phyloP scores from a whole-genome alignment of 345 rosid genomes.

The Camelina laxa region DNA sequence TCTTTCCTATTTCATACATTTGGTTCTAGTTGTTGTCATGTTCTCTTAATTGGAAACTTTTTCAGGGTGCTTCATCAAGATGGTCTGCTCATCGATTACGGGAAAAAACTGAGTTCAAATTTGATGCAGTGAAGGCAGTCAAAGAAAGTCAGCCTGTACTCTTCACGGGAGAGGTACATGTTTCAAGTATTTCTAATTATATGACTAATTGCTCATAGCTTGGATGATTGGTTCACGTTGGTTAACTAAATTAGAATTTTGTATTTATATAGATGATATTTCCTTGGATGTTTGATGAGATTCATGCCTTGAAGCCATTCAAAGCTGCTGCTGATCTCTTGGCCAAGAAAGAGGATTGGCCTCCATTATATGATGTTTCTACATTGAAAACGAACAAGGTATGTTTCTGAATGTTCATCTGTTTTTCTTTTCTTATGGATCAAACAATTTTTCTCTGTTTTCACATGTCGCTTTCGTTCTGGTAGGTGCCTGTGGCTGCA shows the following conservation, averaged over 20 bases:
- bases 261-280: slow-evolving; percentile 62
- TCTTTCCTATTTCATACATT: not conserved
- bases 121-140: slow-evolving; percentile 73
- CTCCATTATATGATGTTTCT: slow-evolving; percentile 60
- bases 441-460: slow-evolving; percentile 1
- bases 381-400: slow-evolving; percentile 71
- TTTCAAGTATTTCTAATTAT: not conserved
- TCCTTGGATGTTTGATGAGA: slow-evolving; percentile 95
- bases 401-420: slow-evolving; percentile 2
- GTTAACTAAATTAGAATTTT: not conserved
- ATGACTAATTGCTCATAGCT: not conserved
- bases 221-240: slow-evolving; percentile 17
- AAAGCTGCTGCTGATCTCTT: slow-evolving; percentile 68
- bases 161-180: slow-evolving; percentile 80
- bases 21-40: not conserved
- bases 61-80: slow-evolving; percentile 75
- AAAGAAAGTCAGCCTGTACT: slow-evolving; percentile 70
- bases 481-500: slow-evolving; percentile 88
- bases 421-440: not conserved
- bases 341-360: slow-evolving; percentile 88
- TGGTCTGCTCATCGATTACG: slow-evolving; percentile 81
- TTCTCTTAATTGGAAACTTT: slow-evolving; percentile 14
- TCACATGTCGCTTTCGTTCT: not conserved
- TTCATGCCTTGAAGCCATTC: slow-evolving; percentile 70
- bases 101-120: slow-evolving; percentile 53